Base-by-base conservation (phyloP, 2,329 filamentous ascomycete species). In the Laburnicola sp. region DNA sequence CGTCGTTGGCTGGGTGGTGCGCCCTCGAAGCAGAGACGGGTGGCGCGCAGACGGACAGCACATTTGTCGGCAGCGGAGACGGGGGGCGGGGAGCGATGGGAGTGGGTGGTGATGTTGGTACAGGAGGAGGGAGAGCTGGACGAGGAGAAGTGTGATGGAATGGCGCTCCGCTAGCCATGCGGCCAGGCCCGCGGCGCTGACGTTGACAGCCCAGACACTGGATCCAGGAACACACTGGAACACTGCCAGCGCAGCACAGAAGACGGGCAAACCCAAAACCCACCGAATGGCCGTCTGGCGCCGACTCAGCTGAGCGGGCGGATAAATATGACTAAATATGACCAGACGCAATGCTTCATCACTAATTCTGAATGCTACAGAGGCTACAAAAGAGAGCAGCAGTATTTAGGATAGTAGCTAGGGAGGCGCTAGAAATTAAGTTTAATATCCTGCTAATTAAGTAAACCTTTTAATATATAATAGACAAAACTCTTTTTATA, bases 1-100 rank as follows among this genome's bases (percentile, higher is more conserved):
- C 51, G 57, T 60, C 57, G 67, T 66, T 69, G 68, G 68, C 60
- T 62, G 48, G 51, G 48, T 48, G 6, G 38, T 55, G 59, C 52
- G 64, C 56, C 60, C 57, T 52, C 50, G 54, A 52, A 50, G 55
- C 53, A 62, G 58, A 56, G 43, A 48, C 48, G 48, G 37, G 60
- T 63, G 56, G 62, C 58, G 62, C 54, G 54, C 43, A 46, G 57
- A 48, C 51, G 43, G 45, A 48, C 46, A 50, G 54, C 31, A 57
- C 65, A 68, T 67, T 63, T 62, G 64, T 55, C 62, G 57, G 42
- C 41, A 50, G 44, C 47, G 31, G 42, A 48, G 50, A 42, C 23
- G 26, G 39, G 52, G 51, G 54, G 36, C 27, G 38, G 49, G 16
- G 50, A 6, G 48, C 21, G 48, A 26, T 42, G 37, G 45, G 21